Percentiles rank a stretch among this genome's conserved stretches.
Evolutionary conservation across 169 alveolate genomes (phyloP).

Genomic region (Babesia microti): DNA sequence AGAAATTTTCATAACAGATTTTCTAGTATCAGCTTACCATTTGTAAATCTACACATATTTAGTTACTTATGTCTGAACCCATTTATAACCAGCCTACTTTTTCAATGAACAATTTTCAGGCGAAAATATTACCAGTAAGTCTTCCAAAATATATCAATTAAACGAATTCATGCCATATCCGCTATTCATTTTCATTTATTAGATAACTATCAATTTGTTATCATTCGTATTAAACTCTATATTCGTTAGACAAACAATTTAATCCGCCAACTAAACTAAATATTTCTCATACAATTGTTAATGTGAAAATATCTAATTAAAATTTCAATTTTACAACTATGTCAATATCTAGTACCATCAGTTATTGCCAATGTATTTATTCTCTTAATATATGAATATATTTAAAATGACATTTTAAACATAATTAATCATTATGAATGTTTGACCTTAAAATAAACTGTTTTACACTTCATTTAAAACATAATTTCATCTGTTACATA

Average conservation of each 20-base stretch:
- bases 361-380: neutral
- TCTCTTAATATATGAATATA: neutral
- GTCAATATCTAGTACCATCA: neutral
- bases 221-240: too few relatives aligned
- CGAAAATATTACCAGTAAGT: slow-evolving; percentile 28
- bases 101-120: slow-evolving; percentile 20
- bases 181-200: neutral
- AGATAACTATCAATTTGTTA: too few relatives aligned
- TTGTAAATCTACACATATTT: too few relatives aligned
- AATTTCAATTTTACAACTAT: too few relatives aligned
- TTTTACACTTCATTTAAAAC: neutral
- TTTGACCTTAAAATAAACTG: slow-evolving; percentile 1
- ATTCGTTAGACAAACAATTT: too few relatives aligned
- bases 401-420: neutral
- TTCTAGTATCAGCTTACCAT: slow-evolving; percentile 34
- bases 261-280: too few relatives aligned
- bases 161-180: neutral
- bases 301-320: too few relatives aligned
- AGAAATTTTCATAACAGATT: slow-evolving; percentile 14
- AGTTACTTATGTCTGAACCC: slow-evolving; percentile 27
- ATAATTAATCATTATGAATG: neutral
- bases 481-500: neutral
- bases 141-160: neutral
- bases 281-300: too few relatives aligned
- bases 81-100: slow-evolving; percentile 33